These are phyloP conservation scores for Combretum micranthum DNA, from an alignment of 345 rosid species.

Conservation along the genomic window DNA sequence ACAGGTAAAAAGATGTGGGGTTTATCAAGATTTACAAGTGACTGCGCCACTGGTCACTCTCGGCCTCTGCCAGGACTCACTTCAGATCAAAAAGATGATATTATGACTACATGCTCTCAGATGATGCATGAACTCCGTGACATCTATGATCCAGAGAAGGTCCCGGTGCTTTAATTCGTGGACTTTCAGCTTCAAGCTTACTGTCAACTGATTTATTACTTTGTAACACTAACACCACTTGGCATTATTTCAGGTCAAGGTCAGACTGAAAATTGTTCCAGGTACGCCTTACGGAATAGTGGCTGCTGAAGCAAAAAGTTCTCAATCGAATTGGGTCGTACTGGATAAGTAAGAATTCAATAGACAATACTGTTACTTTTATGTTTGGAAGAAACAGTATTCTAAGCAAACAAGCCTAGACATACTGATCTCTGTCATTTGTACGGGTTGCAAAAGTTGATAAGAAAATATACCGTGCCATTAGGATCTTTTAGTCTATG, in stretches of 20 bases:
- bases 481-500: no score
- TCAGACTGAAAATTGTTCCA: constrained; percentile 74
- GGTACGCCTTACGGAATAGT: constrained; percentile 69
- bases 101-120: constrained; percentile 79
- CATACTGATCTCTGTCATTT: no score
- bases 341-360: constrained; percentile 67
- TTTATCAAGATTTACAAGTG: constrained; percentile 74
- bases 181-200: no score
- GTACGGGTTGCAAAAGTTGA: not conserved
- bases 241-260: constrained; percentile 51
- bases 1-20: constrained; percentile 87
- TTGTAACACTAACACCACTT: not conserved
- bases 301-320: constrained; percentile 75
- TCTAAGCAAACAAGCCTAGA: no score
- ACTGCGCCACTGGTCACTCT: constrained; percentile 66
- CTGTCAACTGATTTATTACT: not conserved
- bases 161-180: constrained; percentile 1
- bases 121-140: constrained; percentile 83
- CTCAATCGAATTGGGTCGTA: constrained; percentile 85
- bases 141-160: constrained; percentile 92
- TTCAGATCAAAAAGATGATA: constrained; percentile 65
- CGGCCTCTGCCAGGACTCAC: constrained; percentile 57
- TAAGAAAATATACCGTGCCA: no score
- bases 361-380: not conserved
- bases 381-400: no score